Base-by-base conservation (phyloP, 1,139 yeast species). In the Candida neerlandica region DNA sequence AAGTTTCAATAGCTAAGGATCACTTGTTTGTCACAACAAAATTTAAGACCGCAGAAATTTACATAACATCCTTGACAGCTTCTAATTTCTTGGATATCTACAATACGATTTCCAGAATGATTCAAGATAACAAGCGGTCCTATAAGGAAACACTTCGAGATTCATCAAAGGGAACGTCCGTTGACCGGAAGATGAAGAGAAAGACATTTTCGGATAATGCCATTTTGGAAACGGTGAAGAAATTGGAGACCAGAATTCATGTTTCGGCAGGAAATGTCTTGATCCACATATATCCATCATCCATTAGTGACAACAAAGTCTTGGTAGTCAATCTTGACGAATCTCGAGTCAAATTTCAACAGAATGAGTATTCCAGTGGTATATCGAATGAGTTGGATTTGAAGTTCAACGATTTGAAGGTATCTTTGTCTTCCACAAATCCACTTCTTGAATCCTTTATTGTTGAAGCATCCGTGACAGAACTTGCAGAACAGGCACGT, bases 61-160 rank as follows among this genome's bases (percentile, higher is more conserved):
- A 81, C 58, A 73, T 87, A 50, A 91, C 98, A 0, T 89, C 96
- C 0, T 75, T 94, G 58, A 86, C 96, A 0, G 95, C 96, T 0
- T 86, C 96, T 0, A 90, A 87, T 59, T 71, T 89, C 30, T 74
- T 85, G 55, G 97, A 92, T 67, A 85, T 94, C 43, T 80, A 82
- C 59, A 86, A 85, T 51, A 84, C 95, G 0, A 70, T 89, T 21
- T 69, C 80, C 44, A 76, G 96, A 57, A 84, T 91, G 76, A 75
- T 84, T 27, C 87, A 84, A 56, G 96, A 90, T 52, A 86, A 83
- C 56, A 78, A 77, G 55, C 75, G 81, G 4, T 86, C 95, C 0
- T 90, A 91, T 60, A 80, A 77, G 49, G 96, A 90, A 55, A 89
- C 89, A 2, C 71, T 86, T 49, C 71, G 77, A 32, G 90, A 84